Evolutionary conservation across 805 yeast genomes (phyloP).

Genomic region (Kodamaea jinghongensis): DNA sequence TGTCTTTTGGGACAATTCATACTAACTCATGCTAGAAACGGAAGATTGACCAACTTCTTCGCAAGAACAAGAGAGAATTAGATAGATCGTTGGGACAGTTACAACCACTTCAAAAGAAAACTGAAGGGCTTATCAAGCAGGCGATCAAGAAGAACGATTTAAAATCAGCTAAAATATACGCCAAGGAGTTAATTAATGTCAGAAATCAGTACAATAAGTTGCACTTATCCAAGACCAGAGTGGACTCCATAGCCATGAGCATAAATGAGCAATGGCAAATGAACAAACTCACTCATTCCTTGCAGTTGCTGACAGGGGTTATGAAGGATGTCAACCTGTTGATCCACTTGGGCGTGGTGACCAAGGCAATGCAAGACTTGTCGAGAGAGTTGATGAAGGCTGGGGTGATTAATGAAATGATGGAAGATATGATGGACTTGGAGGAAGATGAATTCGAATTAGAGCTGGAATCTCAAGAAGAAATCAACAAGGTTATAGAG

Average conservation of each 20-base stretch:
- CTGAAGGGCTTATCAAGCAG: slow-evolving; percentile 70
- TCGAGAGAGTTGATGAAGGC: slow-evolving; percentile 83
- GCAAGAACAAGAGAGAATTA: slow-evolving; percentile 81
- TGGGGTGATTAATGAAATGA: slow-evolving; percentile 91
- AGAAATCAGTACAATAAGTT: slow-evolving; percentile 72
- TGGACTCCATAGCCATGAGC: slow-evolving; percentile 84
- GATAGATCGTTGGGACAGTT: slow-evolving; percentile 73
- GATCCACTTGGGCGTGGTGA: slow-evolving; percentile 74
- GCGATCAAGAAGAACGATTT: slow-evolving; percentile 75
- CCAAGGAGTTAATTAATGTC: slow-evolving; percentile 73
- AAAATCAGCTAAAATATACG: slow-evolving; percentile 74
- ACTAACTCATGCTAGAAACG: slow-evolving; percentile 44
- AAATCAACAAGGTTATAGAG: slow-evolving; percentile 58
- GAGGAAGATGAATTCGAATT: slow-evolving; percentile 52
- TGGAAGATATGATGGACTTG: slow-evolving; percentile 80
- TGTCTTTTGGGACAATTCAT: background rate
- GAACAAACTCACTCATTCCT: slow-evolving; percentile 76
- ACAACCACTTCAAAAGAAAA: slow-evolving; percentile 61
- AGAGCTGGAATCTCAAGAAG: slow-evolving; percentile 63
- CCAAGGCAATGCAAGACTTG: slow-evolving; percentile 78
- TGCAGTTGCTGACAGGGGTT: slow-evolving; percentile 72
- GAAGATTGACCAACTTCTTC: slow-evolving; percentile 71
- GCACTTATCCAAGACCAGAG: slow-evolving; percentile 77
- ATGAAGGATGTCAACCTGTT: slow-evolving; percentile 87
- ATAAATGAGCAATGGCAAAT: slow-evolving; percentile 88